A percentile compares a stretch with the other conserved stretches of the same genome.
These are phyloP conservation scores for Dendrobium nobile DNA, from an alignment of 106 monocot genomes.

Conservation along the genomic window DNA sequence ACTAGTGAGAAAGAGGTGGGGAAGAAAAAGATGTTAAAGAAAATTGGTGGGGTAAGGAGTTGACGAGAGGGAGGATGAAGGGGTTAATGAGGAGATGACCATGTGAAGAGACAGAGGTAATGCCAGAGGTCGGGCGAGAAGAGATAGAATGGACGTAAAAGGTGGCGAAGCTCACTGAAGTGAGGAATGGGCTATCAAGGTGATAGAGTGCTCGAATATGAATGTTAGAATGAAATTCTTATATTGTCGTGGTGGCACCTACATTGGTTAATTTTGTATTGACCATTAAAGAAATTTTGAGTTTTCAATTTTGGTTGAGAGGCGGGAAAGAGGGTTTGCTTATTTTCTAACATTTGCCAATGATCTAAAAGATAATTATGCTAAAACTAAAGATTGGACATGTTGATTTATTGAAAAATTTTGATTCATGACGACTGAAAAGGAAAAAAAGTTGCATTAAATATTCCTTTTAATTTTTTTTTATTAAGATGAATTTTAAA, in stretches of 20 bases:
- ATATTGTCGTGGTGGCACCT: conserved; percentile 18
- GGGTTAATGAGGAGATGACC: conserved; percentile 55
- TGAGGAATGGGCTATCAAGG: conserved; percentile 60
- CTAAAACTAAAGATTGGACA: too few relatives aligned
- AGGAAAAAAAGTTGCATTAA: too few relatives aligned
- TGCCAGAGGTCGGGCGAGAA: conserved; percentile 36
- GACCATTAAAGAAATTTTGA: not conserved
- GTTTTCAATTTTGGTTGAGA: not conserved
- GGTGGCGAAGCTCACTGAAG: conserved; percentile 40
- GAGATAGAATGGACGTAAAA: conserved; percentile 39
- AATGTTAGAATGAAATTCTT: conserved; percentile 66
- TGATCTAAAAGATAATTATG: too few relatives aligned
- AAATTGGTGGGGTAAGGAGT: conserved; percentile 24
- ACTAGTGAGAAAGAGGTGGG: not conserved
- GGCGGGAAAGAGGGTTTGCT: not conserved
- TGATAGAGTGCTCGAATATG: conserved; percentile 28
- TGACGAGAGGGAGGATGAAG: conserved; percentile 5
- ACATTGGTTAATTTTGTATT: not conserved
- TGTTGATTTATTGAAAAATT: too few relatives aligned
- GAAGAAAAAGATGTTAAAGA: conserved; percentile 36
- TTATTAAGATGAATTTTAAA: too few relatives aligned
- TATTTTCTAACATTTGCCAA: not conserved
- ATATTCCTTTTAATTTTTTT: too few relatives aligned
- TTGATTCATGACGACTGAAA: too few relatives aligned
- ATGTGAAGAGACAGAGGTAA: conserved; percentile 48